These are phyloP conservation scores for Hypoxylon sp. DNA, from an alignment of 2,329 filamentous ascomycete species.

Conservation along the genomic window DNA sequence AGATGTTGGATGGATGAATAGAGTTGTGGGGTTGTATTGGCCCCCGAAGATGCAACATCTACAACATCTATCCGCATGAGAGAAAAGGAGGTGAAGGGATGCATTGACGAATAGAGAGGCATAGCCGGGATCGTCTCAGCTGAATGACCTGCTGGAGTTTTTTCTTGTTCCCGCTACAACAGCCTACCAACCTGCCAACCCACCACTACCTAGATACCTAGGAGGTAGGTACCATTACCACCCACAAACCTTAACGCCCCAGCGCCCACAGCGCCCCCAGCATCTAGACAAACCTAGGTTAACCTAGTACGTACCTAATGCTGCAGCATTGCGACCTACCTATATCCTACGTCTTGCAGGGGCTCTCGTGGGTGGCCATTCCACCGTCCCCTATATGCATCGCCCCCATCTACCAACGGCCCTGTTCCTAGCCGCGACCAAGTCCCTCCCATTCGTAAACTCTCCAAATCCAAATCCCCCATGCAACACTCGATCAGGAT, in stretches of 20 bases:
- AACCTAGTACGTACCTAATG: too few relatives aligned
- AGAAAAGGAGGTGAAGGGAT: constrained; percentile 24
- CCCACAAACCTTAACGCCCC: not conserved
- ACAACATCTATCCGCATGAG: not conserved
- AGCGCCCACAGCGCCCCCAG: not conserved
- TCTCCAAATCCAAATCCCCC: constrained; percentile 10
- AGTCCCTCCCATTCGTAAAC: not conserved
- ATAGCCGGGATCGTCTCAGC: constrained; percentile 22
- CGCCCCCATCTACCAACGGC: constrained; percentile 28
- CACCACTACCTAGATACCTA: too few relatives aligned
- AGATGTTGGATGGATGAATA: constrained; percentile 36
- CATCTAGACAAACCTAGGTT: constrained; percentile 5
- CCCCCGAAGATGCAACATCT: constrained; percentile 12
- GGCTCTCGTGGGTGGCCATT: constrained; percentile 7
- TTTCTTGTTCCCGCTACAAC: constrained; percentile 28
- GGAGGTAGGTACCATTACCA: too few relatives aligned
- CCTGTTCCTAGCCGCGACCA: not conserved
- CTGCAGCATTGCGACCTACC: constrained; percentile 6
- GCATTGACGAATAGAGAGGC: constrained; percentile 30
- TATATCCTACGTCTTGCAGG: constrained; percentile 9
- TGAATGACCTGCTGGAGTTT: constrained; percentile 30
- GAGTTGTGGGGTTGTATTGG: constrained; percentile 35
- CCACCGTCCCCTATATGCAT: not conserved
- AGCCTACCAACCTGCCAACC: too few relatives aligned
- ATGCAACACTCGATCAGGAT: constrained; percentile 23